Percentiles rank a stretch among this genome's conserved stretches.
Evolutionary conservation across 805 yeast genomes (phyloP).

Genomic region (Cyberlindnera nakhonratchasimensis): DNA sequence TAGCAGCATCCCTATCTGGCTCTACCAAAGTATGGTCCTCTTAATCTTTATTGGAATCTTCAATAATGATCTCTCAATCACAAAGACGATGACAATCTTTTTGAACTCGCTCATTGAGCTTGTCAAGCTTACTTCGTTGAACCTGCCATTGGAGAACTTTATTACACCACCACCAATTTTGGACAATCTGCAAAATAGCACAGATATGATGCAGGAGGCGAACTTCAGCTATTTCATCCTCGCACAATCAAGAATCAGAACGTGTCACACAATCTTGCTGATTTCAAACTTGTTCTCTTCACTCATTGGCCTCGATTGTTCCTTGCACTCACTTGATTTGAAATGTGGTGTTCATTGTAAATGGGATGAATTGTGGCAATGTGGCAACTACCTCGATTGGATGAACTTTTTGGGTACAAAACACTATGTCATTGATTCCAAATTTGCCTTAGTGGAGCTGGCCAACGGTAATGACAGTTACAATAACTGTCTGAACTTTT

Average conservation of each 20-base stretch:
- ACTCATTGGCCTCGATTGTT: conserved; percentile 41
- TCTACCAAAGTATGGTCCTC: conserved; percentile 78
- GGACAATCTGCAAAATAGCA: conserved; percentile 30
- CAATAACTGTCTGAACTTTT: conserved; percentile 42
- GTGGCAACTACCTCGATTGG: conserved; percentile 53
- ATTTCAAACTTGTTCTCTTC: conserved; percentile 55
- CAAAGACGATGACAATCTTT: conserved; percentile 74
- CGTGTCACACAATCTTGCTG: conserved; percentile 62
- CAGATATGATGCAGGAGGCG: conserved; percentile 30
- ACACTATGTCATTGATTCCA: conserved; percentile 46
- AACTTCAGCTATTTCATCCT: conserved; percentile 52
- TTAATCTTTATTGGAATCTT: conserved; percentile 82
- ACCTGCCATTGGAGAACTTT: conserved; percentile 51
- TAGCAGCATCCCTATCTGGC: conserved; percentile 77
- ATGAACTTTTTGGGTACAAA: conserved; percentile 33
- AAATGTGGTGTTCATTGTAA: conserved; percentile 64
- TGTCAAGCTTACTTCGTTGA: conserved; percentile 69
- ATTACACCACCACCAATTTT: conserved; percentile 39
- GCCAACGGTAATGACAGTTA: conserved; percentile 52
- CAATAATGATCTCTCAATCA: conserved; percentile 62
- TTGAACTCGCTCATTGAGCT: conserved; percentile 76
- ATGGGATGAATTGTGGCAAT: conserved; percentile 57
- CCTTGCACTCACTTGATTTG: conserved; percentile 45
- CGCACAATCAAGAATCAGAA: conserved; percentile 74
- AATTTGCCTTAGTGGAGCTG: conserved; percentile 51